These are phyloP conservation scores for Debaryomyces tyrocola DNA, from an alignment of 805 yeast genomes.

Conservation along the genomic window DNA sequence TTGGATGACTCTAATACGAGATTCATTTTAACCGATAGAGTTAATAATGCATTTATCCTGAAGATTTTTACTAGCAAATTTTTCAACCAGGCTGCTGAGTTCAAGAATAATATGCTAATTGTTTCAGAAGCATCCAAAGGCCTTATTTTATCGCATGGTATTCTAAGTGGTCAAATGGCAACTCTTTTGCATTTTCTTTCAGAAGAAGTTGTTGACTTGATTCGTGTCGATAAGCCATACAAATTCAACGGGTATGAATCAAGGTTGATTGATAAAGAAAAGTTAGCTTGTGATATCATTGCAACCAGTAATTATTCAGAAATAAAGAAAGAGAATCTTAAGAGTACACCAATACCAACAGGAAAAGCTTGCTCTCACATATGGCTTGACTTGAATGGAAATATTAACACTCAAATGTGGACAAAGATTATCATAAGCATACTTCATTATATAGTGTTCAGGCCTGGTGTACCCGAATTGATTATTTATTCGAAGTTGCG, in stretches of 20 bases:
- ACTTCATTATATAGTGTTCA: constrained; percentile 29
- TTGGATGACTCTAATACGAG: constrained; percentile 40
- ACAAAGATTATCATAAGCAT: constrained; percentile 49
- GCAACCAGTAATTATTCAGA: constrained; percentile 20
- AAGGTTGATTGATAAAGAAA: constrained; percentile 67
- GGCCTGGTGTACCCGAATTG: constrained; percentile 35
- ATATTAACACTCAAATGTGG: constrained; percentile 64
- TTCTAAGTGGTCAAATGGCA: constrained; percentile 64
- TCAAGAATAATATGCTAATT: constrained; percentile 43
- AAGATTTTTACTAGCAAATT: constrained; percentile 37
- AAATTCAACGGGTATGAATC: constrained; percentile 69
- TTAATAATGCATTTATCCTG: constrained; percentile 38
- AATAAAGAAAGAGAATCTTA: constrained; percentile 3
- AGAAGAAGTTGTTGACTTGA: constrained; percentile 37
- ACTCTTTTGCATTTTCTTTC: constrained; percentile 57
- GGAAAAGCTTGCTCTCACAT: constrained; percentile 63
- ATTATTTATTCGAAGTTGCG: constrained; percentile 24
- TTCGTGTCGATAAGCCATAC: constrained; percentile 56
- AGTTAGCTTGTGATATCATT: constrained; percentile 63
- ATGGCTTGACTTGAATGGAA: constrained; percentile 72
- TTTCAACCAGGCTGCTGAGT: constrained; percentile 46
- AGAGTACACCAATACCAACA: constrained; percentile 48
- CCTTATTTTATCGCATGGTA: constrained; percentile 50
- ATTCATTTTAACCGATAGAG: constrained; percentile 57
- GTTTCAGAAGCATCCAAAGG: constrained; percentile 52